Percentiles rank a stretch among this genome's conserved stretches.
Conservation (phyloP, 257 asterid species). For the Henckelia pumila region DNA sequence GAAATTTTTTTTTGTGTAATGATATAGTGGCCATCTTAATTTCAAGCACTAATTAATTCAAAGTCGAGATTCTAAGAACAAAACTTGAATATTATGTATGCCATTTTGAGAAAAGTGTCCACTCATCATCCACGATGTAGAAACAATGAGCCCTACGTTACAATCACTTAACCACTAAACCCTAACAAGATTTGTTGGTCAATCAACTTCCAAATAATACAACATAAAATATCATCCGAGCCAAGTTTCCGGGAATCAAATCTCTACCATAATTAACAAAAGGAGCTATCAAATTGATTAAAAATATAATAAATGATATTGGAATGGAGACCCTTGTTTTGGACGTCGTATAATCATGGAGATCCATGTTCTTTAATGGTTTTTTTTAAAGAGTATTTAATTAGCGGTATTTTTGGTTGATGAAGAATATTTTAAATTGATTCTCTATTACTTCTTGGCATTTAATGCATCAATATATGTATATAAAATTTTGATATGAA, state of each 20-base stretch:
- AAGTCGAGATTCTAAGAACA: slow-evolving; percentile 12
- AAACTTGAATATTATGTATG: slow-evolving; percentile 25
- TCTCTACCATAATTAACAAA: background rate
- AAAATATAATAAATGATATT: background rate
- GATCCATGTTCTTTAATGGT: too few relatives aligned
- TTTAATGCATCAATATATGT: too few relatives aligned
- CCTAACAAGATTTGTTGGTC: slow-evolving; percentile 41
- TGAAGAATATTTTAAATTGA: too few relatives aligned
- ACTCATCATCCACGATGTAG: slow-evolving; percentile 62
- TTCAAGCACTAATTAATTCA: background rate
- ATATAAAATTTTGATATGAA: too few relatives aligned
- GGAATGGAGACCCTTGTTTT: background rate
- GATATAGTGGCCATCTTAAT: background rate
- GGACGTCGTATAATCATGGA: background rate
- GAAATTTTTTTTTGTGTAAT: too few relatives aligned
- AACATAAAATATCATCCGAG: background rate
- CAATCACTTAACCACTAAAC: slow-evolving; percentile 50
- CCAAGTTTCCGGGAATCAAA: background rate
- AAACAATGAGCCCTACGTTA: slow-evolving; percentile 25
- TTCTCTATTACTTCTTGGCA: too few relatives aligned
- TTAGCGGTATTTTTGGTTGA: too few relatives aligned
- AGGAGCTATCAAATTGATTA: background rate
- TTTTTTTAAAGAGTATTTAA: too few relatives aligned
- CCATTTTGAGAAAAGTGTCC: slow-evolving; percentile 54
- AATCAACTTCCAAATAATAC: slow-evolving; percentile 17